Conservation (phyloP, 176 grass and related monocot species). For the Poa annua region DNA sequence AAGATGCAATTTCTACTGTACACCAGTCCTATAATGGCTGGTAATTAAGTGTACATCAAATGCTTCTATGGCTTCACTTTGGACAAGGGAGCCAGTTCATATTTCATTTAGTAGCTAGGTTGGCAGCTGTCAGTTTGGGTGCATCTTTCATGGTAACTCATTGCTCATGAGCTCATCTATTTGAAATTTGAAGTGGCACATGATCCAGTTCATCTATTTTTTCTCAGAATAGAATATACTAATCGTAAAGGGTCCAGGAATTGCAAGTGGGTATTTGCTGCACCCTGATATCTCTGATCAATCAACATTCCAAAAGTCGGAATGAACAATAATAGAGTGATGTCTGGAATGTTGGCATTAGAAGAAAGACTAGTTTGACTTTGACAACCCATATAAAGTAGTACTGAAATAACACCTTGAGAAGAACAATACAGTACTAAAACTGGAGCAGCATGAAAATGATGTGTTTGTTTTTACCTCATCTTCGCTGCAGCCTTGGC, state of each 20-base stretch:
- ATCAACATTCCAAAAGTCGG: conserved; percentile 26
- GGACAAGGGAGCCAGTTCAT: neutral
- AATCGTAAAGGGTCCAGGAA: neutral
- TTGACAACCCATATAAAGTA: neutral
- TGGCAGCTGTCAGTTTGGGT: conserved; percentile 36
- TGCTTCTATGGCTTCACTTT: neutral
- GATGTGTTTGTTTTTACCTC: conserved; percentile 58
- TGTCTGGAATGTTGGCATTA: neutral
- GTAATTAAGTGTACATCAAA: neutral
- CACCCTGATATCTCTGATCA: neutral
- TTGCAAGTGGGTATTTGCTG: conserved; percentile 19
- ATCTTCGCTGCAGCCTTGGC: conserved; percentile 79
- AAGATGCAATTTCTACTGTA: conserved; percentile 3
- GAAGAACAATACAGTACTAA: neutral
- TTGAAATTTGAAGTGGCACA: conserved; percentile 39
- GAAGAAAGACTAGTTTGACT: conserved; percentile 19
- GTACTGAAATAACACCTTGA: neutral
- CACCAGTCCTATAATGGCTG: neutral
- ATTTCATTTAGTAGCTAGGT: conserved; percentile 40
- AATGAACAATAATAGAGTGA: conserved; percentile 20
- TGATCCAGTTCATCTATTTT: conserved; percentile 6
- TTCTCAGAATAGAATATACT: neutral
- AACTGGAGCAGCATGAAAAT: neutral
- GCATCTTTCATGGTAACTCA: conserved; percentile 31
- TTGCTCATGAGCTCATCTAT: neutral